Conservation (phyloP, 169 alveolate genomes). For the Cryptosporidium ryanae region DNA sequence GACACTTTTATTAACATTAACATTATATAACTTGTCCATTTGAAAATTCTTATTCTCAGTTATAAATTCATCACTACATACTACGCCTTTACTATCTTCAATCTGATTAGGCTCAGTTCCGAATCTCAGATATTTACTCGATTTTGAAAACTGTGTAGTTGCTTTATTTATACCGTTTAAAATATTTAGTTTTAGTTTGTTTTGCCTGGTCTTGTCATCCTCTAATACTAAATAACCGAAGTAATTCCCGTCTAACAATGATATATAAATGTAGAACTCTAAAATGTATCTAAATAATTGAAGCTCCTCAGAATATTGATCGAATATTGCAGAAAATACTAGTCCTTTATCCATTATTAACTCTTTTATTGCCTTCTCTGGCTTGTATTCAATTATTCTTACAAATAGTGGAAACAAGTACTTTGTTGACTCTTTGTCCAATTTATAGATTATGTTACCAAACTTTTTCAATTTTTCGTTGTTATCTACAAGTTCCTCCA, state of each 20-base stretch:
- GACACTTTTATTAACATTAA: too few relatives aligned
- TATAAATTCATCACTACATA: too few relatives aligned
- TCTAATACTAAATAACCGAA: conserved; percentile 5
- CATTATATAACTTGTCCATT: too few relatives aligned
- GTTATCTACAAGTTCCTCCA: conserved; percentile 17
- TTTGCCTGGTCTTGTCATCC: background rate
- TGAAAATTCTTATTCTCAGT: too few relatives aligned
- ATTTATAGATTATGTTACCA: background rate
- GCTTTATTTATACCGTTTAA: conserved; percentile 28
- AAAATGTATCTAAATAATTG: conserved; percentile 9
- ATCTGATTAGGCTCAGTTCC: background rate
- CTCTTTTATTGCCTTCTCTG: conserved; percentile 15
- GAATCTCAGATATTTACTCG: background rate
- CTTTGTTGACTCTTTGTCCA: conserved; percentile 1
- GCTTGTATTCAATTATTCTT: conserved; percentile 31
- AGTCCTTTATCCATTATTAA: background rate
- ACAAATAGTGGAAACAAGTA: conserved; percentile 9
- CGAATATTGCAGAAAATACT: conserved; percentile 11
- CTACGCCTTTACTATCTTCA: too few relatives aligned
- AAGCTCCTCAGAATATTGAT: conserved; percentile 2
- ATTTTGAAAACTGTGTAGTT: background rate
- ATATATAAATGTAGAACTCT: conserved; percentile 39
- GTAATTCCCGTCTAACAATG: background rate
- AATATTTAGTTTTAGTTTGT: conserved; percentile 4
- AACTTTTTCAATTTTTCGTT: background rate